phyloP scores from a whole-genome alignment of 139 green algal genomes.

The Coccomyxa sp. region DNA sequence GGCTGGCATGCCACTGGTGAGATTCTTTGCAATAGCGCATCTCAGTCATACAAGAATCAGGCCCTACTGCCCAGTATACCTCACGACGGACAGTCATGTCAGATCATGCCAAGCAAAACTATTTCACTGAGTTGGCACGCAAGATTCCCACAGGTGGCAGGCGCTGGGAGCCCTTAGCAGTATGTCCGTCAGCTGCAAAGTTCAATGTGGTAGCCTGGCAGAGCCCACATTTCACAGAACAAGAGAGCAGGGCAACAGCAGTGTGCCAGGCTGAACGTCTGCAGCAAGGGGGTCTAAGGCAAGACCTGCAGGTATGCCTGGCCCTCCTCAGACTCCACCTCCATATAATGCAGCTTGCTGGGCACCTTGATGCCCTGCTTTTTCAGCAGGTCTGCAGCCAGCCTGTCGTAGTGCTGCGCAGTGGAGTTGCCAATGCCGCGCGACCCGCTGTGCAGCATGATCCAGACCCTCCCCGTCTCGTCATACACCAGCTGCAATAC shows the following conservation, averaged over 20 bases:
- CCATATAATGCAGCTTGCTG: constrained; percentile 29
- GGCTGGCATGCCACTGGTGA: not conserved
- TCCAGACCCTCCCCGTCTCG: constrained; percentile 28
- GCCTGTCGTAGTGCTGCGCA: constrained; percentile 27
- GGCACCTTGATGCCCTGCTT: constrained; percentile 9
- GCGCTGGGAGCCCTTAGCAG: no score
- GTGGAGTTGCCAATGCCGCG: constrained; percentile 39
- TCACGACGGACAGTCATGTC: no score
- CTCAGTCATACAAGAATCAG: not conserved
- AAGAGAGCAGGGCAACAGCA: not conserved
- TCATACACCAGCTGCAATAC: constrained; percentile 34
- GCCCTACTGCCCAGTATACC: not conserved
- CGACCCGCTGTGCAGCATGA: constrained; percentile 43
- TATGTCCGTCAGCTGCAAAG: no score
- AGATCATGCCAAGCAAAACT: no score
- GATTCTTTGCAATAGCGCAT: not conserved
- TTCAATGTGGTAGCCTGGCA: not conserved
- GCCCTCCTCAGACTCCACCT: constrained; percentile 20
- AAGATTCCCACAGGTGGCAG: no score
- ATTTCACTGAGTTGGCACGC: no score
- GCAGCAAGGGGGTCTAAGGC: not conserved
- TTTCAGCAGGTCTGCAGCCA: constrained; percentile 17
- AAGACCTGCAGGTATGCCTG: constrained; percentile 25
- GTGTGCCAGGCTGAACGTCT: not conserved
- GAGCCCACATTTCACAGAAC: not conserved